Conservation (phyloP, 2,329 filamentous ascomycete species). For the Diaporthe eres region DNA sequence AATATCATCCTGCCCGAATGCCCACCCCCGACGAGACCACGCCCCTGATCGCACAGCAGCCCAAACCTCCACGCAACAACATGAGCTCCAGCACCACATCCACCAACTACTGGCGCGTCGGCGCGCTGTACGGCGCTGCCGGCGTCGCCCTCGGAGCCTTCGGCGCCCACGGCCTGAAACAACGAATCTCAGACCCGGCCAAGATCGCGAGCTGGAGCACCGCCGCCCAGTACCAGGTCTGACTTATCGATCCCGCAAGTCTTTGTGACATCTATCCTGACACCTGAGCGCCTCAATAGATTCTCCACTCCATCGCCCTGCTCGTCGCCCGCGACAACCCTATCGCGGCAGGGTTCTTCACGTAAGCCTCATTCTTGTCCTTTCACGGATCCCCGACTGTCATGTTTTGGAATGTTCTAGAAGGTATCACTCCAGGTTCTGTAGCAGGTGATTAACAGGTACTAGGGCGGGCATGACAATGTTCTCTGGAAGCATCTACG, state of each 20-base stretch:
- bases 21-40: not conserved
- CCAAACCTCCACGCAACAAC: not conserved
- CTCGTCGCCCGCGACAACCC: constrained; percentile 71
- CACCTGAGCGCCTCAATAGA: constrained; percentile 54
- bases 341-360: constrained; percentile 70
- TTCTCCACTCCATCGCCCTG: constrained; percentile 73
- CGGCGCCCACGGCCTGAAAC: constrained; percentile 77
- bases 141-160: constrained; percentile 76
- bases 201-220: constrained; percentile 73
- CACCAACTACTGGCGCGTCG: constrained; percentile 67
- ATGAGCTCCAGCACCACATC: constrained; percentile 52
- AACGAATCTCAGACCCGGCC: constrained; percentile 69
- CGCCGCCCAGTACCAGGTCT: constrained; percentile 77
- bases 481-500: constrained; percentile 77
- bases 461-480: constrained; percentile 71
- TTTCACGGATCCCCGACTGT: too few species aligned
- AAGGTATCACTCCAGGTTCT: too few species aligned
- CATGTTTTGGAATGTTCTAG: too few species aligned
- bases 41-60: not conserved
- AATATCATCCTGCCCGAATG: not conserved
- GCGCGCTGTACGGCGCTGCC: constrained; percentile 73
- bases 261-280: not conserved
- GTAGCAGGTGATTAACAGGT: too few species aligned
- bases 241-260: not conserved
- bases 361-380: constrained; percentile 43